Conservation (phyloP, 1,139 yeast species). For the Geotrichum phurueaensis region DNA sequence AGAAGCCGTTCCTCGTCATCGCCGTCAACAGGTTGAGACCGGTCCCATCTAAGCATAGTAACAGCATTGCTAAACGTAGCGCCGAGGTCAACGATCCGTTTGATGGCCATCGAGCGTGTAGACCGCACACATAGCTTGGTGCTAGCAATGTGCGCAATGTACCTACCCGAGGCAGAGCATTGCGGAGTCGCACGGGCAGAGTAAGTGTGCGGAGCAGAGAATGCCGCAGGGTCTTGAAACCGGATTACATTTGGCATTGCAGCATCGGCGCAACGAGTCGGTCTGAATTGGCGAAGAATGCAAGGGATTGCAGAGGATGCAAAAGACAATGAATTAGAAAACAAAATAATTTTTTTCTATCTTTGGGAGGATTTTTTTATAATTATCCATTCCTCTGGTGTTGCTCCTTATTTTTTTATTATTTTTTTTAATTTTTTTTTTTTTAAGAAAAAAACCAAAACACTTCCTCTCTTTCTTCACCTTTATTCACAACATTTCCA, state of each 20-base stretch:
- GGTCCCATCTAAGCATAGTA: constrained; percentile 4
- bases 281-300: neutral
- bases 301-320: neutral
- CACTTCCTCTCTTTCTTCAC: neutral
- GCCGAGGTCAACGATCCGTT: constrained; percentile 9
- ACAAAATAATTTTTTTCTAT: neutral
- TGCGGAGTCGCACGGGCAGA: neutral
- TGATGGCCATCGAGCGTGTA: constrained; percentile 8
- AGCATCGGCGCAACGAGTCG: neutral
- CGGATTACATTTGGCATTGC: neutral
- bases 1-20: constrained; percentile 7
- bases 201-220: neutral
- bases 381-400: neutral
- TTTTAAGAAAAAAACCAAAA: neutral
- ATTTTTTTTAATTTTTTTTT: neutral
- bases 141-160: constrained; percentile 7
- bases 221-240: neutral
- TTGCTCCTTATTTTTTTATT: neutral
- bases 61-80: constrained; percentile 6
- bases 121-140: constrained; percentile 8
- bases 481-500: neutral
- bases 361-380: neutral
- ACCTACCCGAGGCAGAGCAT: constrained; percentile 9
- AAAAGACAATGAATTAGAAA: neutral
- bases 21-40: neutral